phyloP scores from a whole-genome alignment of 768 basidiomycete species.

The Pulveroboletus sp. region DNA sequence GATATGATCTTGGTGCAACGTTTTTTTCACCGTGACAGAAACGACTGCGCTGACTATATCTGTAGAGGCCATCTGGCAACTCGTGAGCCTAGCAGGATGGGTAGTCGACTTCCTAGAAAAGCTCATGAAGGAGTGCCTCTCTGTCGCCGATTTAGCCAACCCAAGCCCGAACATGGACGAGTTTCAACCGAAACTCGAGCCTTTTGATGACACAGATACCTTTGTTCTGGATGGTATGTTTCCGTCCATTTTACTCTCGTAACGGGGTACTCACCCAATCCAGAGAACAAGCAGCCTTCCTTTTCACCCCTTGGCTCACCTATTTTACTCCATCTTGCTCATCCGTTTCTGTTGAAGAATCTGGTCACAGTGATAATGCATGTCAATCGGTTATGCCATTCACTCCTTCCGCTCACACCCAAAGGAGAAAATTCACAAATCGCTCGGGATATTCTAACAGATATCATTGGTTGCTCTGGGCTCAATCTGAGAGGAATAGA shows the following conservation, averaged over 20 bases:
- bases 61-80: constrained; percentile 69
- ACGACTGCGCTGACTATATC: constrained; percentile 5
- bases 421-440: constrained; percentile 60
- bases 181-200: constrained; percentile 25
- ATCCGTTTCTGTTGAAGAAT: constrained; percentile 56
- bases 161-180: constrained; percentile 8
- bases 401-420: constrained; percentile 49
- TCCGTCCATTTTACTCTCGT: constrained; percentile 30
- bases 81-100: constrained; percentile 62
- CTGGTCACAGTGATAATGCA: constrained; percentile 49
- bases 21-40: constrained; percentile 2
- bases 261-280: constrained; percentile 37
- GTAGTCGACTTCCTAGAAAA: constrained; percentile 56
- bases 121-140: constrained; percentile 52
- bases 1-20: constrained; percentile 57
- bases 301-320: constrained; percentile 32
- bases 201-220: constrained; percentile 23
- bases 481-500: constrained; percentile 55
- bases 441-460: constrained; percentile 58
- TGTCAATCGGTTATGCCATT: constrained; percentile 54
- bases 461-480: constrained; percentile 61
- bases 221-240: constrained; percentile 24
- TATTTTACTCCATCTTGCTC: constrained; percentile 54
- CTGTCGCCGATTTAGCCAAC: constrained; percentile 28
- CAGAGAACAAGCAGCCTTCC: constrained; percentile 15